Evolutionary conservation across 345 rosid species (phyloP).

Genomic region (Passiflora organensis): DNA sequence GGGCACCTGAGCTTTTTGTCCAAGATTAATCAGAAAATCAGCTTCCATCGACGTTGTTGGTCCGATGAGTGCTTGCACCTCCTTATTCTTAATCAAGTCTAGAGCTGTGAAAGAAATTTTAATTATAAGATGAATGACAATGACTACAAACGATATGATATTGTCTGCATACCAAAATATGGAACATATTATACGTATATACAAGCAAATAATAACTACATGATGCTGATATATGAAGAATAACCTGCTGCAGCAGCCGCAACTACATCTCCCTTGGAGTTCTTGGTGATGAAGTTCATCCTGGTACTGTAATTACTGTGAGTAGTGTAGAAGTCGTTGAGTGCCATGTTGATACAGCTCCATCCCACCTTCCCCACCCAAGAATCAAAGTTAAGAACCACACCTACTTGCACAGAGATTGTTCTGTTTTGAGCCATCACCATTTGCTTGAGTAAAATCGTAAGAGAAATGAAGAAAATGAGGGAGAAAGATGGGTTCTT

Average conservation of each 20-base stretch:
- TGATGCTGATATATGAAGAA: no score
- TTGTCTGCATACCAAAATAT: no score
- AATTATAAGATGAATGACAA: no score
- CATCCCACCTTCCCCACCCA: conserved; percentile 10
- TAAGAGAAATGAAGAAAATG: background rate
- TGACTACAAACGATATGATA: no score
- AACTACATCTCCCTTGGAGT: conserved; percentile 27
- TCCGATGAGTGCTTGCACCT: conserved; percentile 42
- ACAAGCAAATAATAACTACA: background rate
- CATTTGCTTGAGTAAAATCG: background rate
- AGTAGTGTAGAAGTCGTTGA: conserved; percentile 21
- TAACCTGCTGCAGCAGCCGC: conserved; percentile 36
- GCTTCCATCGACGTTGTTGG: conserved; percentile 29
- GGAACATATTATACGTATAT: no score
- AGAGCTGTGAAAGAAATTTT: conserved; percentile 14
- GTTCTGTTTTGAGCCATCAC: conserved; percentile 9
- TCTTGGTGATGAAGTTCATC: conserved; percentile 16
- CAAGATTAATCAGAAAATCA: conserved; percentile 22
- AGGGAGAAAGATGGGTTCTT: background rate
- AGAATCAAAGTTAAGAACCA: conserved; percentile 31
- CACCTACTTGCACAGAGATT: conserved; percentile 20
- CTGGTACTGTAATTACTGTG: conserved; percentile 25
- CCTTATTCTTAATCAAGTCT: conserved; percentile 31
- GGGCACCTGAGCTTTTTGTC: conserved; percentile 16
- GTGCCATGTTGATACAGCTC: conserved; percentile 23